Percentiles rank a stretch among this genome's conserved stretches.
Conservation (phyloP, 2,329 filamentous ascomycete species). For the Scedosporium minutisporum region DNA sequence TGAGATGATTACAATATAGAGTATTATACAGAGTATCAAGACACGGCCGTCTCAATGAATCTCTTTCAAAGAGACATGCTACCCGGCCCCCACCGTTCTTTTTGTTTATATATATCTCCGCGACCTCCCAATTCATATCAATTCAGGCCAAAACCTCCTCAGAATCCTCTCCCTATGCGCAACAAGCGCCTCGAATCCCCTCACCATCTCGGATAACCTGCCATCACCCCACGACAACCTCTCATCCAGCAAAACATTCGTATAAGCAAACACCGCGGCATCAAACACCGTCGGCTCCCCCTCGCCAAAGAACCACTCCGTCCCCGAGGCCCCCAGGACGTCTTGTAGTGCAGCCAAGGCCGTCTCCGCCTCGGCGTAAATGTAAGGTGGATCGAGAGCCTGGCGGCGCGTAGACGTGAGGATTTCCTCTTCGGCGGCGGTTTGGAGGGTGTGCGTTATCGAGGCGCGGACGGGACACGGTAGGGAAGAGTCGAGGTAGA, state of each 20-base stretch:
- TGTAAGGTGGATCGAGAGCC: constrained; percentile 19
- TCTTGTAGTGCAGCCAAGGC: constrained; percentile 37
- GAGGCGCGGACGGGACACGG: constrained; percentile 52
- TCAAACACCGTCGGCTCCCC: constrained; percentile 66
- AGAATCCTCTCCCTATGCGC: constrained; percentile 27
- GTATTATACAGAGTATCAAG: not conserved
- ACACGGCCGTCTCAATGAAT: no score
- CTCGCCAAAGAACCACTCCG: constrained; percentile 40
- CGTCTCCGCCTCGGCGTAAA: constrained; percentile 33
- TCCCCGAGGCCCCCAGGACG: constrained; percentile 24
- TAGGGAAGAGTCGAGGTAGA: constrained; percentile 61
- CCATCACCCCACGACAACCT: constrained; percentile 54
- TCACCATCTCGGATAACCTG: constrained; percentile 47
- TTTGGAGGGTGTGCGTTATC: constrained; percentile 56
- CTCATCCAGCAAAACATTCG: constrained; percentile 65
- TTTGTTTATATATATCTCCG: not conserved
- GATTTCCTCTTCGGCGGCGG: constrained; percentile 67
- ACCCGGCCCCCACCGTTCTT: no score
- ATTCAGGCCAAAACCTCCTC: constrained; percentile 12
- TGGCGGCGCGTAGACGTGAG: constrained; percentile 45
- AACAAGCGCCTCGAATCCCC: constrained; percentile 51
- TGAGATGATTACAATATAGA: not conserved
- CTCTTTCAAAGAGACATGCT: no score
- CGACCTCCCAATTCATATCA: not conserved
- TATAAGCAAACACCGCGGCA: constrained; percentile 83